Base-by-base conservation (phyloP, 75 land plant species). In the Sequoiadendron giganteum region DNA sequence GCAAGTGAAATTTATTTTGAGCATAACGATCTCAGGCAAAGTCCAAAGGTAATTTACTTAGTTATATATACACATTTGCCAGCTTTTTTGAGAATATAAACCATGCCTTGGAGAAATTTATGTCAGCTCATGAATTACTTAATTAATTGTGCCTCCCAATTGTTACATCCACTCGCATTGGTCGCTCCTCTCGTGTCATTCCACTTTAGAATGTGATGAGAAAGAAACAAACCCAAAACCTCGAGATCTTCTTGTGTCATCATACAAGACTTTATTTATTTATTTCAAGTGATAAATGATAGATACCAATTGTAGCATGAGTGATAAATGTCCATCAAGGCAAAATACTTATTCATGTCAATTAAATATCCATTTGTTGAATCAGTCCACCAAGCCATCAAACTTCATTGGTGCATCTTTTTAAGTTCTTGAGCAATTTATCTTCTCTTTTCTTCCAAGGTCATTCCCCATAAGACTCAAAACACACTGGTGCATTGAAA, bases 201-300 rank as follows among this genome's bases (percentile, higher is more conserved):
- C 94, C 93, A 94, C 94, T 86, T 94, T 95, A 10, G 88, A 83
- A 83, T 89, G 90, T 54, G 93, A 87, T 7, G 91, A 73, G 77
- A 94, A 97, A 78, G 93, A 91, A 13, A 98, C 96, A 56, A 98
- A 98, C 16, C 99, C 99, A 88, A 97, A 98, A 11, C 99, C 99
- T 15, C 96, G 94, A 48, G 99, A 96, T 77, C 95, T 90, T 19
- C 99, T 99, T 0, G 99, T 95, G 83, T 96, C 97, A 86, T 98
- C 99, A 86, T 92, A 95, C 85, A 97, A 85, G 82, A 98, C 94
- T 30, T 95, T 87, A n/a, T n/a, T n/a, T n/a, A n/a, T n/a, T n/a
- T n/a, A n/a, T n/a, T n/a, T n/a, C n/a, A n/a, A n/a, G n/a, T n/a
- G n/a, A n/a, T n/a, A n/a, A n/a, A n/a, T n/a, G n/a, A n/a, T n/a